Percentiles rank a stretch among this genome's conserved stretches.
These are phyloP conservation scores for Esteya vermicola DNA, from an alignment of 2,329 filamentous ascomycete genomes.

Conservation along the genomic window DNA sequence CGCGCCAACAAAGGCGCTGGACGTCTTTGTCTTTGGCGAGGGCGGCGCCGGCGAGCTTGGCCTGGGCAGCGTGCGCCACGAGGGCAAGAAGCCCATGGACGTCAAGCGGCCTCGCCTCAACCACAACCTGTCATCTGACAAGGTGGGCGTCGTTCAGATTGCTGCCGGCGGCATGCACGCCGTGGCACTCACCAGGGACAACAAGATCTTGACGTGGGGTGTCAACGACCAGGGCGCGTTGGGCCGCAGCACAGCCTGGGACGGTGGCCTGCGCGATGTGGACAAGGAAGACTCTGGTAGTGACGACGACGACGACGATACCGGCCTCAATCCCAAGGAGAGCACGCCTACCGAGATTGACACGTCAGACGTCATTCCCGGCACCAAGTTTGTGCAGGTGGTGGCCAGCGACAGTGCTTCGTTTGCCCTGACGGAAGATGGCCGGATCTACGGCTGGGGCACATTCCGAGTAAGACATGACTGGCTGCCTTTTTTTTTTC, in stretches of 20 bases:
- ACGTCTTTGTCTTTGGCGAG: slow-evolving; percentile 71
- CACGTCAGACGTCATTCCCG: slow-evolving; percentile 22
- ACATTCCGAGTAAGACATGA: slow-evolving; percentile 51
- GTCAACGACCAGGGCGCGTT: slow-evolving; percentile 77
- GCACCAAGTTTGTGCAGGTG: slow-evolving; percentile 37
- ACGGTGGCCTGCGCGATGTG: slow-evolving; percentile 41
- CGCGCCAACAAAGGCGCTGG: slow-evolving; percentile 46
- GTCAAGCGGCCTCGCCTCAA: slow-evolving; percentile 64
- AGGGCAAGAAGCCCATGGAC: slow-evolving; percentile 48
- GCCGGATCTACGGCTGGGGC: slow-evolving; percentile 70
- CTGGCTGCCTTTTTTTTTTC: background rate
- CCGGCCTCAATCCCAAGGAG: slow-evolving; percentile 47
- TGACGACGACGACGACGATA: slow-evolving; percentile 17
- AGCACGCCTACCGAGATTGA: slow-evolving; percentile 44
- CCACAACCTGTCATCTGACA: slow-evolving; percentile 37
- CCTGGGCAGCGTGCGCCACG: slow-evolving; percentile 51
- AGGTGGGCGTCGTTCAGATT: slow-evolving; percentile 57
- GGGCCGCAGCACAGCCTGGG: slow-evolving; percentile 55
- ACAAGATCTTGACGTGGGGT: slow-evolving; percentile 74
- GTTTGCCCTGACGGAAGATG: slow-evolving; percentile 62
- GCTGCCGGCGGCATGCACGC: slow-evolving; percentile 74
- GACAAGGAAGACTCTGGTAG: slow-evolving; percentile 29
- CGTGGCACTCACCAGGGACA: slow-evolving; percentile 61
- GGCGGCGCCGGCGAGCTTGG: slow-evolving; percentile 72
- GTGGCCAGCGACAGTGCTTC: slow-evolving; percentile 61